Conservation (phyloP, 1,284 basidiomycete species). For the Gomphus bonarii region DNA sequence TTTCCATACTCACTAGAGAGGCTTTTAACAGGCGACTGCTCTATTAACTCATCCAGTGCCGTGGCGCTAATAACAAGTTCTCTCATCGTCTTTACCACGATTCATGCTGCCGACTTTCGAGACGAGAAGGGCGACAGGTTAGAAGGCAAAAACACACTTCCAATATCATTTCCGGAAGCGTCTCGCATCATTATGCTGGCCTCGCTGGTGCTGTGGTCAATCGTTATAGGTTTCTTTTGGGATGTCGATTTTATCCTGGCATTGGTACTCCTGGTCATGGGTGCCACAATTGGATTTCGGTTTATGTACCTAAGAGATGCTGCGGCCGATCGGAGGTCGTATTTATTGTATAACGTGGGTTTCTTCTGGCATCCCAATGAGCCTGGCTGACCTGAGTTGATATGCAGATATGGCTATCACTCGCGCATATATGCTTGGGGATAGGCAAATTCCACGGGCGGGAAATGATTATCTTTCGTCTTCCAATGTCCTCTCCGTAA, state of each 20-base stretch:
- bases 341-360: conserved; percentile 22
- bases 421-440: conserved; percentile 4
- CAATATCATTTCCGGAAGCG: conserved; percentile 22
- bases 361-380: conserved; percentile 12
- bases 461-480: not conserved
- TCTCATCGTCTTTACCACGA: conserved; percentile 24
- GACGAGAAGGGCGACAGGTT: conserved; percentile 25
- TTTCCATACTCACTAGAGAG: not conserved
- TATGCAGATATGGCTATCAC: conserved; percentile 7
- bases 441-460: conserved; percentile 1
- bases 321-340: conserved; percentile 18
- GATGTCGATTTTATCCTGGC: conserved; percentile 14
- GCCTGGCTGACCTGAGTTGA: conserved; percentile 8
- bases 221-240: conserved; percentile 16
- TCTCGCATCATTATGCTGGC: conserved; percentile 19
- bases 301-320: conserved; percentile 18
- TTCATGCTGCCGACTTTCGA: conserved; percentile 27
- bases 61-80: conserved; percentile 19
- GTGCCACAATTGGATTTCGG: conserved; percentile 19
- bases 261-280: conserved; percentile 17
- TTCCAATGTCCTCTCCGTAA: conserved; percentile 1
- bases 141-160: conserved; percentile 24
- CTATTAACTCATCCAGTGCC: conserved; percentile 15
- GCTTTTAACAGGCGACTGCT: not conserved
- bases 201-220: conserved; percentile 20